These are phyloP conservation scores for Solanum arcanum DNA, from an alignment of 257 asterid genomes.

Conservation along the genomic window DNA sequence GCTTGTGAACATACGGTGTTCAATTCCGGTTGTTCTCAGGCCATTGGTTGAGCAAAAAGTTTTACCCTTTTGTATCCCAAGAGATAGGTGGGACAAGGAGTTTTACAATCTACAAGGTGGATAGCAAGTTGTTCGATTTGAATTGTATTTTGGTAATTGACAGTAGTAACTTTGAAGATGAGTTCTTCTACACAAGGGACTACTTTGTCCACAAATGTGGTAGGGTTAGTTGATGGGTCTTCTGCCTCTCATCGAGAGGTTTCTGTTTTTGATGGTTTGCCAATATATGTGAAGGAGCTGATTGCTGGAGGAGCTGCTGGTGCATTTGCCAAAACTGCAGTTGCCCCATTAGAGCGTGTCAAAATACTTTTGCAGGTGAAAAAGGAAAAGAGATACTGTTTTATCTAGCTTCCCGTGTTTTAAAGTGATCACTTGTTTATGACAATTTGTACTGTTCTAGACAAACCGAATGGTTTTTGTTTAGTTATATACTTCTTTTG, in stretches of 20 bases:
- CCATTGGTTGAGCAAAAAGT: constrained; percentile 49
- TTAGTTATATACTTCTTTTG: background rate
- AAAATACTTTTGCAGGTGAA: constrained; percentile 93
- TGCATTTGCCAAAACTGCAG: constrained; percentile 80
- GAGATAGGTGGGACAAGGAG: constrained; percentile 87
- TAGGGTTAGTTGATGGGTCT: constrained; percentile 51
- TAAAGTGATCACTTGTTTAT: background rate
- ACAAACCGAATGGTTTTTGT: background rate
- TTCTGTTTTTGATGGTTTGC: constrained; percentile 50
- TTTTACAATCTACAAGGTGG: constrained; percentile 73
- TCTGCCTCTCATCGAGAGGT: constrained; percentile 31
- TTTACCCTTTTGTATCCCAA: constrained; percentile 36
- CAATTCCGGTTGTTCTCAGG: constrained; percentile 63
- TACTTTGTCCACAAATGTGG: constrained; percentile 45
- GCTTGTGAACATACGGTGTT: constrained; percentile 66
- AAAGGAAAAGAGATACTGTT: background rate
- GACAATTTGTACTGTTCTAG: background rate
- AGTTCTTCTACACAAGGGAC: constrained; percentile 70
- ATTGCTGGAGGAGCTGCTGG: constrained; percentile 99
- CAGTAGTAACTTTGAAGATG: constrained; percentile 26
- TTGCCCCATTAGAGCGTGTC: constrained; percentile 88
- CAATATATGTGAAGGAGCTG: constrained; percentile 80
- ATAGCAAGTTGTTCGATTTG: constrained; percentile 10
- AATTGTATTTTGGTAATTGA: background rate
- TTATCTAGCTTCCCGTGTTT: background rate